Evolutionary conservation across 1,284 basidiomycete genomes (phyloP).

Genomic region (Kalmanozyma brasiliensis): DNA sequence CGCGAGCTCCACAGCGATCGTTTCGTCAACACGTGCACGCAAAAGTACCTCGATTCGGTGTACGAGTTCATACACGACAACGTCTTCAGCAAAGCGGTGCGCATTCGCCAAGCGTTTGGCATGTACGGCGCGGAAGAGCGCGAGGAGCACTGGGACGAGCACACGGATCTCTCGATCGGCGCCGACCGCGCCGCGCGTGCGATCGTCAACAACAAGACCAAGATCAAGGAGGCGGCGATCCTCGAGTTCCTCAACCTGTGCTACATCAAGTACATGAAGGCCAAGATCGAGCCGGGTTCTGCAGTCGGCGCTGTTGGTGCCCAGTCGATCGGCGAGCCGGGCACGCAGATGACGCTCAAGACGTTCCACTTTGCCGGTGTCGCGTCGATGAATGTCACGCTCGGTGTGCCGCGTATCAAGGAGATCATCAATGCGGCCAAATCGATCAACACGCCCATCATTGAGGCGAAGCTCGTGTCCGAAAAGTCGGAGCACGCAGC

Average conservation of each 20-base stretch:
- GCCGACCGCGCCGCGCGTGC: constrained; percentile 73
- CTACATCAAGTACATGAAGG: constrained; percentile 74
- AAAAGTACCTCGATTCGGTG: constrained; percentile 81
- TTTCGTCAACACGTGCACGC: constrained; percentile 74
- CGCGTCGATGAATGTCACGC: constrained; percentile 99
- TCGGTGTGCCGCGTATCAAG: constrained; percentile 99
- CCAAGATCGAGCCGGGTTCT: constrained; percentile 66
- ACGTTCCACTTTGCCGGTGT: constrained; percentile 99
- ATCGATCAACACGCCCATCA: constrained; percentile 95
- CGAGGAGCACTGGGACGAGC: constrained; percentile 80
- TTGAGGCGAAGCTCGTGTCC: constrained; percentile 91
- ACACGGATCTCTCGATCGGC: constrained; percentile 81
- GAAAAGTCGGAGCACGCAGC: constrained; percentile 80
- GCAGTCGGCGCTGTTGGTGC: constrained; percentile 98
- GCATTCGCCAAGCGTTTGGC: constrained; percentile 78
- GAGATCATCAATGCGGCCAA: constrained; percentile 99
- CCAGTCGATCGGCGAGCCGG: constrained; percentile 98
- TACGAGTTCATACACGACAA: constrained; percentile 78
- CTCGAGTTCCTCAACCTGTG: constrained; percentile 84
- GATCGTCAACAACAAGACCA: constrained; percentile 86
- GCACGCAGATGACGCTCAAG: constrained; percentile 99
- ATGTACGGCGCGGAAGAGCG: constrained; percentile 85
- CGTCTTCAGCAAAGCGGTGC: constrained; percentile 78
- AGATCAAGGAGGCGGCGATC: constrained; percentile 86
- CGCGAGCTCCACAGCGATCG: constrained; percentile 72